phyloP scores from a whole-genome alignment of 805 yeast species.

The Candida broadrunensis region DNA sequence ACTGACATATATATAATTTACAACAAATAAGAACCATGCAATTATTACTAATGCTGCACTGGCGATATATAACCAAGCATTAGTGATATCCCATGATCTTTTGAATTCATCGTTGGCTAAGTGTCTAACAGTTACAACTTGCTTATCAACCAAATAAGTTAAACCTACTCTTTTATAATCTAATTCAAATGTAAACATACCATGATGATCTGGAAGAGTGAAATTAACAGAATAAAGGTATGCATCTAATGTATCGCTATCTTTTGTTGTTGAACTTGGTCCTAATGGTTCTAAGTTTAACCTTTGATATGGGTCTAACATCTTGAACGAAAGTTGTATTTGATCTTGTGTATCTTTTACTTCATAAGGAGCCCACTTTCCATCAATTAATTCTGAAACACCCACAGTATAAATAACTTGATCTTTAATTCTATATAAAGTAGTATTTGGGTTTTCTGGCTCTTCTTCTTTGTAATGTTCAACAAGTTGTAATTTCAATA shows the following conservation, averaged over 20 bases:
- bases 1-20: constrained; percentile 52
- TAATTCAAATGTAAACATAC: constrained; percentile 83
- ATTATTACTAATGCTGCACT: constrained; percentile 65
- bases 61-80: constrained; percentile 87
- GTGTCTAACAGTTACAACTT: constrained; percentile 83
- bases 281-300: constrained; percentile 52
- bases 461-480: constrained; percentile 52
- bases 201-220: constrained; percentile 91
- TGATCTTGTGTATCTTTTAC: constrained; percentile 42
- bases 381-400: constrained; percentile 42
- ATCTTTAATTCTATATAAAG: constrained; percentile 73
- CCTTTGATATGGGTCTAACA: constrained; percentile 96
- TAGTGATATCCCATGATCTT: constrained; percentile 89
- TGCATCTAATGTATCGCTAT: constrained; percentile 43
- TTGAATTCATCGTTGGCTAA: constrained; percentile 93
- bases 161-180: constrained; percentile 79
- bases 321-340: constrained; percentile 77
- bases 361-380: constrained; percentile 67
- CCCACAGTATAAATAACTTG: constrained; percentile 55
- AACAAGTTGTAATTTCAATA: constrained; percentile 54
- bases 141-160: constrained; percentile 61
- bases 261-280: constrained; percentile 28
- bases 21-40: constrained; percentile 78
- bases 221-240: constrained; percentile 52
- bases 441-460: constrained; percentile 36